Evolutionary conservation across 2,329 filamentous ascomycete species (phyloP).

Genomic region (Pseudopithomyces chartarum): DNA sequence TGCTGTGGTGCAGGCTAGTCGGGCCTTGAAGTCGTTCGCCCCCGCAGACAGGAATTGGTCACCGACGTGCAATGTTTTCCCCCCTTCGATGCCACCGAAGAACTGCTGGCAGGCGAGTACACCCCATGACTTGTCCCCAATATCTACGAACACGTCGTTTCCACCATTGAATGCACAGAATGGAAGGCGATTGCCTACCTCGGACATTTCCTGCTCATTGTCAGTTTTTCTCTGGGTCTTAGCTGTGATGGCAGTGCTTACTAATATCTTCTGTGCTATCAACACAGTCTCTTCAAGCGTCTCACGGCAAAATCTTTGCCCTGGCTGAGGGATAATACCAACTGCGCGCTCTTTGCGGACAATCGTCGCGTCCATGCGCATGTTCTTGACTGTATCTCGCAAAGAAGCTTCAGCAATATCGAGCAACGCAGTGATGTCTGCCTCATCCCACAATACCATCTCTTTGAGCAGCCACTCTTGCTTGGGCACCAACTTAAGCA

Average conservation of each 20-base stretch:
- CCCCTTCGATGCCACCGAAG: constrained; percentile 76
- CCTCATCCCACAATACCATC: constrained; percentile 77
- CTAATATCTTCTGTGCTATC: constrained; percentile 86
- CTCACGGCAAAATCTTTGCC: constrained; percentile 77
- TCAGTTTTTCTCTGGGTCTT: constrained; percentile 12
- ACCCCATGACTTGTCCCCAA: constrained; percentile 97
- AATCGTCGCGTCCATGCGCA: constrained; percentile 78
- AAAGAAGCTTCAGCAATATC: constrained; percentile 87
- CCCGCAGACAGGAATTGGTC: constrained; percentile 90
- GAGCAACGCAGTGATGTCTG: constrained; percentile 78
- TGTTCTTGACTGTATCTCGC: constrained; percentile 76
- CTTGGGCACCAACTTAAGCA: constrained; percentile 69
- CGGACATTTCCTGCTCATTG: constrained; percentile 66
- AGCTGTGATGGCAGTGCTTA: constrained; percentile 20
- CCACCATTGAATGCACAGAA: constrained; percentile 99
- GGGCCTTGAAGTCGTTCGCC: constrained; percentile 96
- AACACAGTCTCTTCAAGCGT: constrained; percentile 94
- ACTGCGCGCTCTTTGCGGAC: constrained; percentile 81
- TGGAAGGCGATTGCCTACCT: constrained; percentile 71
- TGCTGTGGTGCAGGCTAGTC: constrained; percentile 88
- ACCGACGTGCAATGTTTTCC: constrained; percentile 88
- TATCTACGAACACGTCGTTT: constrained; percentile 97
- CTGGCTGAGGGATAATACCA: constrained; percentile 60
- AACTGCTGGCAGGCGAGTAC: constrained; percentile 90
- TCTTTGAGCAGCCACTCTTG: constrained; percentile 75